Evolutionary conservation across 257 asterid genomes (phyloP).

Genomic region (Solanum sejunctum): DNA sequence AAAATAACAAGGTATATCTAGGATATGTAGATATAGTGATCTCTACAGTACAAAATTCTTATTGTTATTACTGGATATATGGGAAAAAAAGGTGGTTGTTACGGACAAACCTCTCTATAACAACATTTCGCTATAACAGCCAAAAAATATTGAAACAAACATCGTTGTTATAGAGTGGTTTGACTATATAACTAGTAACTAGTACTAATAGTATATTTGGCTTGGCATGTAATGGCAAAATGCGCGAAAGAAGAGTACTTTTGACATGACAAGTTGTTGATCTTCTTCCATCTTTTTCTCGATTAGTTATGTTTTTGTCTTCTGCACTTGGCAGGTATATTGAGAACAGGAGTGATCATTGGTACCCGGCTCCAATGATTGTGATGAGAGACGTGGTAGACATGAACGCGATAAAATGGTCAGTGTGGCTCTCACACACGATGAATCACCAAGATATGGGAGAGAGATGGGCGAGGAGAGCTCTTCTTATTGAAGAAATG

Average conservation of each 20-base stretch:
- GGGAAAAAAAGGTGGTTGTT: neutral
- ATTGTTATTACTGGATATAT: neutral
- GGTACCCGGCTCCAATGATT: slow-evolving; percentile 64
- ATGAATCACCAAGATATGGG: slow-evolving; percentile 89
- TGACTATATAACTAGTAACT: neutral
- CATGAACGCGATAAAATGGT: slow-evolving; percentile 72
- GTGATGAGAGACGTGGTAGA: slow-evolving; percentile 79
- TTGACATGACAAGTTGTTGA: neutral
- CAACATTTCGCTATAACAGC: neutral
- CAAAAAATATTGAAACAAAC: neutral
- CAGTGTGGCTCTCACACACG: slow-evolving; percentile 64
- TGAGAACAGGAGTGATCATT: slow-evolving; percentile 53
- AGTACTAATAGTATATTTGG: neutral
- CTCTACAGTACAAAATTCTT: neutral
- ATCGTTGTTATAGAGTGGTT: neutral
- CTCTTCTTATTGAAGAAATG: slow-evolving; percentile 69
- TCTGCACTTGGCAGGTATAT: slow-evolving; percentile 36
- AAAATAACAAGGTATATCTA: slow-evolving; percentile 49
- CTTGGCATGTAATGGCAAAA: neutral
- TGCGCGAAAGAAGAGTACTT: neutral
- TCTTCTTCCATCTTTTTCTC: neutral
- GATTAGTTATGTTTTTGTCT: neutral
- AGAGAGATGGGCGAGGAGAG: slow-evolving; percentile 71
- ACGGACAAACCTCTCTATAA: neutral
- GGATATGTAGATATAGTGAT: neutral